Percentiles rank a stretch among this genome's conserved stretches.
phyloP scores from a whole-genome alignment of 2,329 filamentous ascomycete genomes.

The Juglanconis sp. region DNA sequence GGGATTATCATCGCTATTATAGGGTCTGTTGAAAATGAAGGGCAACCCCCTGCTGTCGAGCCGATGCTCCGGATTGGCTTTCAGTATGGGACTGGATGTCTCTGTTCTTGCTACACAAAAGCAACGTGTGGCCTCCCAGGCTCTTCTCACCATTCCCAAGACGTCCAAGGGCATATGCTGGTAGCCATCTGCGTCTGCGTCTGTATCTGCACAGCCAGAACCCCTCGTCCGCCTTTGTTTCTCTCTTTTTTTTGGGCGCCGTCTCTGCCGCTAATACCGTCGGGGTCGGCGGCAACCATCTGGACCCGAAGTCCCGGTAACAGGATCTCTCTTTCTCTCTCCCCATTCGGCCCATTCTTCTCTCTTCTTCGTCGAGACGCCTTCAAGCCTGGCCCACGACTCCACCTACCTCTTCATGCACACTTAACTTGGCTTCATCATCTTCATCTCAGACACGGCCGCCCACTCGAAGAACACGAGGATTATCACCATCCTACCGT shows the following conservation, averaged over 20 bases:
- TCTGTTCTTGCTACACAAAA: background rate
- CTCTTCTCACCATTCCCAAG: background rate
- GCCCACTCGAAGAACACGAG: background rate
- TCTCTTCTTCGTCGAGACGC: background rate
- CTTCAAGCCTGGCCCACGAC: background rate
- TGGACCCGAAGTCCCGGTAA: constrained; percentile 6
- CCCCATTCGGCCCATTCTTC: background rate
- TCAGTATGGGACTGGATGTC: background rate
- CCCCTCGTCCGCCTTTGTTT: background rate
- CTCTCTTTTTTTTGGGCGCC: background rate
- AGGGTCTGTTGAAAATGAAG: background rate
- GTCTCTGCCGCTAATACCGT: background rate
- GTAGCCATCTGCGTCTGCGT: background rate
- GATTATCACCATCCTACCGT: too few species aligned
- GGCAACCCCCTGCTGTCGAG: background rate
- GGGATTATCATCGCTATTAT: background rate
- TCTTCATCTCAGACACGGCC: background rate
- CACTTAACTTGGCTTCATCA: background rate
- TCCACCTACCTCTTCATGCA: background rate
- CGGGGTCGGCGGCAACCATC: background rate
- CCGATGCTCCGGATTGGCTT: background rate
- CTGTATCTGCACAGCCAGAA: background rate
- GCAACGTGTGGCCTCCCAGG: background rate
- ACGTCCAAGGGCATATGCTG: background rate
- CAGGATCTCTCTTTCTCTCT: background rate